Conservation (phyloP, 768 basidiomycete genomes). For the Tricholoma furcatifolium region DNA sequence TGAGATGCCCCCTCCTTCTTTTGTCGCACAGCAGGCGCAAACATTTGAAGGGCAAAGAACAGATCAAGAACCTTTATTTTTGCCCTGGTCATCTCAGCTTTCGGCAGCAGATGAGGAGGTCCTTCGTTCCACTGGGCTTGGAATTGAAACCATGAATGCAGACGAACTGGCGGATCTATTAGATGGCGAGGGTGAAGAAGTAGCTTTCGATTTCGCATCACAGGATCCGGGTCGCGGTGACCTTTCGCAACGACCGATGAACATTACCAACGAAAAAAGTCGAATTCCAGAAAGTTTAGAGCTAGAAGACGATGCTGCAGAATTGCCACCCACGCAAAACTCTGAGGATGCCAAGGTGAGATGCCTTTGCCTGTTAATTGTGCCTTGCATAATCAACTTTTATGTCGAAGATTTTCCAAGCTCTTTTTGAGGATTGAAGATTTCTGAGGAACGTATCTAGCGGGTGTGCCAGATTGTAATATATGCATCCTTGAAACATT, state of each 20-base stretch:
- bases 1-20: slow-evolving; percentile 17
- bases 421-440: slow-evolving; percentile 49
- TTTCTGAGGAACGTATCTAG: background rate
- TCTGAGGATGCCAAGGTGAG: slow-evolving; percentile 33
- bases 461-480: too few relatives aligned
- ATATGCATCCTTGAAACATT: too few relatives aligned
- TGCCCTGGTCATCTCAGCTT: slow-evolving; percentile 54
- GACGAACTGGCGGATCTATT: slow-evolving; percentile 62
- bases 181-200: slow-evolving; percentile 60
- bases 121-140: slow-evolving; percentile 61
- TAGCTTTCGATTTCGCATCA: slow-evolving; percentile 35
- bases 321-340: slow-evolving; percentile 41
- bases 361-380: background rate
- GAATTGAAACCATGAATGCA: slow-evolving; percentile 62
- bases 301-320: slow-evolving; percentile 32
- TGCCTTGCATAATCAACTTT: background rate
- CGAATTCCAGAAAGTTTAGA: slow-evolving; percentile 30
- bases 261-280: slow-evolving; percentile 16
- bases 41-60: slow-evolving; percentile 26
- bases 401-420: slow-evolving; percentile 39
- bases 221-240: slow-evolving; percentile 19
- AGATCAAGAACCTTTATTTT: slow-evolving; percentile 41
- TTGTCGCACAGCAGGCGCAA: background rate
- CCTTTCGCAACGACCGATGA: slow-evolving; percentile 10
- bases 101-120: slow-evolving; percentile 53